Evolutionary conservation across 768 basidiomycete species (phyloP), one percentile per base, ranked within the genome.

Genomic region (Gloeopeniophorella convolvens): DNA sequence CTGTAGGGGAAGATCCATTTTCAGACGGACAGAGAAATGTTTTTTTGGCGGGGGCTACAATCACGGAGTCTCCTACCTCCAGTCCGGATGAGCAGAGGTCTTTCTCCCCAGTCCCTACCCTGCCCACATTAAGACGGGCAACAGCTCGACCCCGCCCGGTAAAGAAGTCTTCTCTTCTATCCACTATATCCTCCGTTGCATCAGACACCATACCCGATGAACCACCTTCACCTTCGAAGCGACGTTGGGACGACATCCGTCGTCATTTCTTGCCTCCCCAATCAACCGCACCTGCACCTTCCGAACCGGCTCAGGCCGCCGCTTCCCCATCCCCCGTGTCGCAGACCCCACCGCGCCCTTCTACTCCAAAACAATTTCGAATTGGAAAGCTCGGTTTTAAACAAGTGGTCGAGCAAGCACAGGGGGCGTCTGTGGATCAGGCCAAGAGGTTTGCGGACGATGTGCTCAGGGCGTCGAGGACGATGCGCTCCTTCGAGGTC

Each of bases 351-450:
- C 51, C 43, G 16, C 42, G 45, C 18, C 32, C 57, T 13, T 51
- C 58, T 21, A 46, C 65, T 5, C 45, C 58, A n/a, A 54, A 57
- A 5, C 68, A 66, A 43, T 78, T 76, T 28, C 69, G 76, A 12
- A 62, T 82, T 26, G 71, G 66, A 11, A 63, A 72, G 39, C 63
- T 82, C 11, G 80, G 77, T 1, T 79, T 83, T 55, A 72, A 72
- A 40, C 80, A 85, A 20, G 77, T 83, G 11, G 83, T 85, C 1
- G 84, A 86, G 28, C 73, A 79, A 48, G 82, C 70, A 3, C 74
- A 73, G 23, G 80, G 78, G 46, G 68, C 71, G 33, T 67, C 68
- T 16, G 65, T 69, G 0, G 77, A 80, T 35, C 76, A 80, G 41
- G 64, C 66, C 13, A 70, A 70, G 12, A 73, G 69, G 56, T 74